Base-by-base conservation (phyloP, 495 filamentous ascomycete species). In the Parmelia sp. region DNA sequence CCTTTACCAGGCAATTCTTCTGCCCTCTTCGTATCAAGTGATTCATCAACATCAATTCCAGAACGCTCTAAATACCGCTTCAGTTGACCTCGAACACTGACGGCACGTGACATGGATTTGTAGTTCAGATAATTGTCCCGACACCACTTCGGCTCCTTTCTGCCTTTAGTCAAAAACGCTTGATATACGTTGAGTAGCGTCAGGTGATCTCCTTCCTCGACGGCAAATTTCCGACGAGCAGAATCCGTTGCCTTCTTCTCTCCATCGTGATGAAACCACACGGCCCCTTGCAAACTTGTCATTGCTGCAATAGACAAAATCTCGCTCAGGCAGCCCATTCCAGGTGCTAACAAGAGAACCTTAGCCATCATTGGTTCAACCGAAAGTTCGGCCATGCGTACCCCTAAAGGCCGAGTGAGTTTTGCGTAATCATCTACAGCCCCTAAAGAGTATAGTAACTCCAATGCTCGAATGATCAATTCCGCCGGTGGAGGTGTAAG, bases 311-410 rank as follows among this genome's bases (percentile, higher is more conserved):
- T 96, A 10, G 86, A 88, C 21, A 99, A 78, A 29, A 97, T 88
- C 74, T 96, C 92, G 70, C 86, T 88, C 36, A 92, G 74, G 71
- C 92, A 97, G 36, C 80, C 80, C 74, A 96, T 94, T 21, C 79
- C 77, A 3, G 85, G 76, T 1, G 90, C 90, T n/a, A 85, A 83
- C 21, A 97, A 84, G 12, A 97, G 82, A 10, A 90, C 91, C 74
- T 93, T 96, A 19, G 86, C 90, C 86, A 97, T 92, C 92, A 97
- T 97, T 1, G 95, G 95, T 68, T 96, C 92, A 21, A 97, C 84
- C 0, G 92, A 88, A 65, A 99, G 81, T 74, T 97, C 95, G 11
- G 95, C 94, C 91, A 99, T 97, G 58, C 93, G 84, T 59, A 83
- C 77, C 3, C 95, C 94, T 31, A 96, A 77, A 0, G 94, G 93